Percentiles rank a stretch among this genome's conserved stretches.
These are phyloP conservation scores for Hypoxylon sp. DNA, from an alignment of 2,329 filamentous ascomycete genomes.

Conservation along the genomic window DNA sequence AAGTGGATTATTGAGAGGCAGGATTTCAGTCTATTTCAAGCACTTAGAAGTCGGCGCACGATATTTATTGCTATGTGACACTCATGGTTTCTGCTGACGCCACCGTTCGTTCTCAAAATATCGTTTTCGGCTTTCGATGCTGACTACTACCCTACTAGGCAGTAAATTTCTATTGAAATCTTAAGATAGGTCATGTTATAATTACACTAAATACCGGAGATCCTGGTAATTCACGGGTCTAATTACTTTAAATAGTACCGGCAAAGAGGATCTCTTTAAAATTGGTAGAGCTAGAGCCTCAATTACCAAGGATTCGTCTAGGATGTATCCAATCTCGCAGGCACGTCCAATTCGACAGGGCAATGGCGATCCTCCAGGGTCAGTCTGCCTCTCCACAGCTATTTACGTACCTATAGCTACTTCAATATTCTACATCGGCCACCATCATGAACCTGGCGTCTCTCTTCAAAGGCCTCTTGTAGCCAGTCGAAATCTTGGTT, in stretches of 20 bases:
- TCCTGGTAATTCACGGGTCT: slow-evolving; percentile 2
- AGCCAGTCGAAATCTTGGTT: slow-evolving; percentile 3
- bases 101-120: slow-evolving; percentile 10
- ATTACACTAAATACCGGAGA: background rate
- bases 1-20: slow-evolving; percentile 1
- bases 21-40: slow-evolving; percentile 8
- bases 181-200: slow-evolving; percentile 5
- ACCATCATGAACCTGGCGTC: background rate
- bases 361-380: slow-evolving; percentile 10
- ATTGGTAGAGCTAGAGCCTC: slow-evolving; percentile 27
- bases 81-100: slow-evolving; percentile 18
- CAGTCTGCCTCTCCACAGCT: slow-evolving; percentile 8
- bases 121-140: slow-evolving; percentile 1
- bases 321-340: slow-evolving; percentile 20
- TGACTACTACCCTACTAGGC: slow-evolving; percentile 2
- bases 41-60: background rate
- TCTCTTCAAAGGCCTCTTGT: background rate
- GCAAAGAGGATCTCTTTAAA: slow-evolving; percentile 6
- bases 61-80: background rate
- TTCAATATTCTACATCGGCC: background rate
- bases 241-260: slow-evolving; percentile 25
- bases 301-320: slow-evolving; percentile 18
- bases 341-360: background rate
- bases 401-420: slow-evolving; percentile 8
- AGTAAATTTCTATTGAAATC: background rate